Evolutionary conservation across 768 basidiomycete species (phyloP), one percentile per base, ranked within the genome.

Genomic region (Pisolithus tinctorius): DNA sequence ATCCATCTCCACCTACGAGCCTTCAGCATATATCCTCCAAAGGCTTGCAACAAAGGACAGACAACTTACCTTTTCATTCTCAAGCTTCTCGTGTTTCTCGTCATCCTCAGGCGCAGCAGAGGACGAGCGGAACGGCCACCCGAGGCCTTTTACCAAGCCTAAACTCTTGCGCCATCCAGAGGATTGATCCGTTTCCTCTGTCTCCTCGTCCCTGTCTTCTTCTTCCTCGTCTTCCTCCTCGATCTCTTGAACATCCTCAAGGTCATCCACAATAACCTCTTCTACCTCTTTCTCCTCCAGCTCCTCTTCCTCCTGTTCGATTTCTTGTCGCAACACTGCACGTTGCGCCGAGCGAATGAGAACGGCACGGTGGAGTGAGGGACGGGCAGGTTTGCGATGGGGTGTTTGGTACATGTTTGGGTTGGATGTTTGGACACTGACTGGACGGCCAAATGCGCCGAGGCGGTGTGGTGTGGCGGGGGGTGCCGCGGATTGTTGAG

Each of bases 321-420:
- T 71, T 58, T 80, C 82, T 4, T 74, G 71, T 37, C 72, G 70
- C 57, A 79, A 50, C 0, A 79, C 75, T 0, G 79, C 79, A 13
- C 83, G 73, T 58, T 87, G 84, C 0, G 83, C 84, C 37, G 82
- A 84, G 9, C 84, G 76, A 11, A 88, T 79, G 9, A 88, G 70
- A 2, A 88, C 86, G 0, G 83, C 82, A 11, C 80, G 79, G 58
- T 88, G 85, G 1, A 88, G 67, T 2, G 80, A 81, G 14, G 72
- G 71, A 1, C 78, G 69, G 4, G 63, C 58, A 10, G 51, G 52
- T 23, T 63, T 60, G 10, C 59, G 59, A 50, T 31, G 60, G 38
- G 70, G 73, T 23, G 53, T 52, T 27, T 55, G 55, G 41, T 55
- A 55, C 14, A 42, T 34, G 23, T 44, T 48, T 1, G 29, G 23